A percentile compares a stretch with the other conserved stretches of the same genome.
Conservation (phyloP, 1,284 basidiomycete species). For the Golubevia sp. region DNA sequence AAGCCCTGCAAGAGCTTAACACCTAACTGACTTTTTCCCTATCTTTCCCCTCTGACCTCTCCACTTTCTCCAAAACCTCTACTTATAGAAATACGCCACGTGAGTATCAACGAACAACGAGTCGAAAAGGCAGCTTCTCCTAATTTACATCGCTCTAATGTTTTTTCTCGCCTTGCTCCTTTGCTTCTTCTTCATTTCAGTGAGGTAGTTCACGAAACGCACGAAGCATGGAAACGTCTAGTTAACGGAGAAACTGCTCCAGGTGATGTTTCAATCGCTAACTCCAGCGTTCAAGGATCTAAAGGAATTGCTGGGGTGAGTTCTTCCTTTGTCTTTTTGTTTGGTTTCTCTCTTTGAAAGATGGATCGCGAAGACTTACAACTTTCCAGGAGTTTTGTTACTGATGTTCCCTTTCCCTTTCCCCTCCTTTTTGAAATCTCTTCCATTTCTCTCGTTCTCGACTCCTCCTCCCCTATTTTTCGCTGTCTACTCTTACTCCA, state of each 20-base stretch:
- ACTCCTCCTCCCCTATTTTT: conserved; percentile 4
- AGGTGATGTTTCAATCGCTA: conserved; percentile 70
- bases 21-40: neutral
- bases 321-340: neutral
- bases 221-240: conserved; percentile 97
- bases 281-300: neutral
- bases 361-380: neutral
- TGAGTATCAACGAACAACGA: too few species aligned
- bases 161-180: too few species aligned
- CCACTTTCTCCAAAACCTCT: neutral
- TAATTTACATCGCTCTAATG: too few species aligned
- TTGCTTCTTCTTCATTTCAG: too few species aligned
- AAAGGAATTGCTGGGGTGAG: neutral
- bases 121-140: too few species aligned
- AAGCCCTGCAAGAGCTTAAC: too few species aligned
- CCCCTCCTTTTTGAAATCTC: too few species aligned
- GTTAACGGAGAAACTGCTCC: conserved; percentile 76
- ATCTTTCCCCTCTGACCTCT: neutral
- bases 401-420: too few species aligned
- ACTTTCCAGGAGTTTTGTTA: neutral
- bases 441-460: too few species aligned
- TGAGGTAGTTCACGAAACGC: conserved; percentile 97
- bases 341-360: conserved; percentile 2
- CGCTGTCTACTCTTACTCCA: conserved; percentile 1
- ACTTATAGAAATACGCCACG: conserved; percentile 80